These are phyloP conservation scores for Aspergillus fumigatus DNA, from an alignment of 2,329 filamentous ascomycete genomes.

Conservation along the genomic window DNA sequence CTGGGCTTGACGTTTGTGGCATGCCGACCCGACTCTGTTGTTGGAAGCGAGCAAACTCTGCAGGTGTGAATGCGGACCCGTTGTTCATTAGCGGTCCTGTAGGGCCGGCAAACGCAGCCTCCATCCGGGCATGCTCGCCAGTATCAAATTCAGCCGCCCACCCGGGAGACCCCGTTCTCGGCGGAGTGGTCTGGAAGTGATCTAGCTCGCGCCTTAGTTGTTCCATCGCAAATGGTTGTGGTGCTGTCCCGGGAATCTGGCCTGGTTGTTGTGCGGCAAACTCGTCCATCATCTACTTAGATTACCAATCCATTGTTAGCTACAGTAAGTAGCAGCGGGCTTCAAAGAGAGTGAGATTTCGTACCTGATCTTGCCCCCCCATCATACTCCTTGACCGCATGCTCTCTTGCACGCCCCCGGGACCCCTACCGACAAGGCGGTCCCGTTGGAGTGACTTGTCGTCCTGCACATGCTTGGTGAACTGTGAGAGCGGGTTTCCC, in stretches of 20 bases:
- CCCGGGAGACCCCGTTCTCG: slow-evolving; percentile 50
- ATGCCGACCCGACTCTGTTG: slow-evolving; percentile 60
- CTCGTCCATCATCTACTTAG: slow-evolving; percentile 76
- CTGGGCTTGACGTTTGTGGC: slow-evolving; percentile 58
- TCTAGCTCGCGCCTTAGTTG: slow-evolving; percentile 62
- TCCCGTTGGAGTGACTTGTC: slow-evolving; percentile 94
- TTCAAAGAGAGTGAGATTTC: slow-evolving; percentile 3
- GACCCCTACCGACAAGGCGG: slow-evolving; percentile 71
- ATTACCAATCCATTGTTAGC: slow-evolving; percentile 23
- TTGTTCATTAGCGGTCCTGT: slow-evolving; percentile 42
- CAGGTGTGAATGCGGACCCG: slow-evolving; percentile 63
- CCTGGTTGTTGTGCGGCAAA: slow-evolving; percentile 73
- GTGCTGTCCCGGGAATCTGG: slow-evolving; percentile 52
- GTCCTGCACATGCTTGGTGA: slow-evolving; percentile 94
- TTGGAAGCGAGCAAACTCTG: slow-evolving; percentile 85
- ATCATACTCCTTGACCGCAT: slow-evolving; percentile 70
- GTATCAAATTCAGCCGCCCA: slow-evolving; percentile 64
- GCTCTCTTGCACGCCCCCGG: slow-evolving; percentile 66
- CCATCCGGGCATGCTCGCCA: slow-evolving; percentile 63
- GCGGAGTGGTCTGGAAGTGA: slow-evolving; percentile 45
- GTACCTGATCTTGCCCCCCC: slow-evolving; percentile 68
- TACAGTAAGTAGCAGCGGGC: neutral
- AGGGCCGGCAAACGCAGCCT: slow-evolving; percentile 61
- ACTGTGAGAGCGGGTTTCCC: slow-evolving; percentile 92
- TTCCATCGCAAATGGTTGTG: slow-evolving; percentile 61